Conservation (phyloP, 1,284 basidiomycete species). For the Ustilago cynodontis region DNA sequence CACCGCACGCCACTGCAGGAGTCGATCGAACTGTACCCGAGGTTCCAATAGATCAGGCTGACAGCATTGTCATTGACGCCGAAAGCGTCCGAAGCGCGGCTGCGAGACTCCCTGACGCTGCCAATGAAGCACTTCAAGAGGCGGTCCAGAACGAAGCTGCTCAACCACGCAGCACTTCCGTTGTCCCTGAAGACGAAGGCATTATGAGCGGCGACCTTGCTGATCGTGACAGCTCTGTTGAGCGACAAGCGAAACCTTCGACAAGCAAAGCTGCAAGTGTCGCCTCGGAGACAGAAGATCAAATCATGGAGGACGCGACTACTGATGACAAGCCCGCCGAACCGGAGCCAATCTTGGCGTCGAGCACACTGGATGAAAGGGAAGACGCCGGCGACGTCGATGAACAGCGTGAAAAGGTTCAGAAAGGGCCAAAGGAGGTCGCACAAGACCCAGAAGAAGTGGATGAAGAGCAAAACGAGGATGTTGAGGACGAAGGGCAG, state of each 20-base stretch:
- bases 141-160: neutral
- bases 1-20: neutral
- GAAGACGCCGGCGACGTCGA: neutral
- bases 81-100: neutral
- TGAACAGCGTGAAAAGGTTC: neutral
- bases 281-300: neutral
- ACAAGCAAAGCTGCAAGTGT: neutral
- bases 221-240: slow-evolving; percentile 36
- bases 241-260: slow-evolving; percentile 18
- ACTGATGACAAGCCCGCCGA: neutral
- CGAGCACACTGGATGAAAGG: neutral
- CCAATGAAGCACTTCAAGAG: neutral
- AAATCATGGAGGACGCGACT: neutral
- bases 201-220: slow-evolving; percentile 46
- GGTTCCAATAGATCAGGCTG: neutral
- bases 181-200: slow-evolving; percentile 27
- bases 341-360: neutral
- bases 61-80: neutral
- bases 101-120: neutral
- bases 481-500: neutral
- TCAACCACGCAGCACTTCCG: neutral
- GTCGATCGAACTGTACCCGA: neutral
- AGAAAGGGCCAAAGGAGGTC: no score
- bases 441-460: no score
- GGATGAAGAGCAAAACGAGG: neutral